Conservation (phyloP, 1,284 basidiomycete species). For the Papiliotrema nemorosa region DNA sequence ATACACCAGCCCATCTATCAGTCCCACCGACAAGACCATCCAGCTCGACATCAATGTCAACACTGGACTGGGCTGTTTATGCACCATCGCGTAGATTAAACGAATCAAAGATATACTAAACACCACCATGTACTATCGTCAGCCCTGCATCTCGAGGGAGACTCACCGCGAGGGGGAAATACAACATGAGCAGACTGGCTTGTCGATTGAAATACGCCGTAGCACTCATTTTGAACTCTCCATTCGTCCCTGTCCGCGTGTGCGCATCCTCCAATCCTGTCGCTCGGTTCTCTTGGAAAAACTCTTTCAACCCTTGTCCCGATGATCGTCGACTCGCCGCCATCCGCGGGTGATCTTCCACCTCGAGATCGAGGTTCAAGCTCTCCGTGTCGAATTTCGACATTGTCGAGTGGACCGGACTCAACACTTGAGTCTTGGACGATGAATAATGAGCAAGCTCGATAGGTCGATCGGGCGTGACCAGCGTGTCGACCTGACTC, state of each 20-base stretch:
- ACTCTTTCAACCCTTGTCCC: conserved; percentile 30
- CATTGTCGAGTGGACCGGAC: background rate
- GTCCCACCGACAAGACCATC: conserved; percentile 29
- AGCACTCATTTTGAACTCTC: conserved; percentile 25
- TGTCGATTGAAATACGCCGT: conserved; percentile 46
- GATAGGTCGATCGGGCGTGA: conserved; percentile 12
- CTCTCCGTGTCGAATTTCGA: background rate
- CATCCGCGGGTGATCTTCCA: background rate
- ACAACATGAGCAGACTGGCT: conserved; percentile 46
- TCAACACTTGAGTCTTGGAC: background rate
- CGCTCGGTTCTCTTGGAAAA: conserved; percentile 31
- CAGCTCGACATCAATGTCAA: conserved; percentile 30
- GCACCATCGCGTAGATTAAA: conserved; percentile 40
- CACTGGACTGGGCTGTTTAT: conserved; percentile 20
- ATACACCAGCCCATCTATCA: conserved; percentile 12
- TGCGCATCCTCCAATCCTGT: conserved; percentile 1
- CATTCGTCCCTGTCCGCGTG: background rate
- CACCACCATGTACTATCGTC: conserved; percentile 35
- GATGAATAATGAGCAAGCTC: background rate
- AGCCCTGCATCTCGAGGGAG: background rate
- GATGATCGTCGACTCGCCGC: conserved; percentile 2
- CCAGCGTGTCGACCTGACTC: conserved; percentile 20
- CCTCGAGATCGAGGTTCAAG: conserved; percentile 1
- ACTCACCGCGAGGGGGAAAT: conserved; percentile 46
- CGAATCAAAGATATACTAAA: conserved; percentile 42